Base-by-base conservation (phyloP, 129 eudicot genomes). In the Glebionis coronaria region DNA sequence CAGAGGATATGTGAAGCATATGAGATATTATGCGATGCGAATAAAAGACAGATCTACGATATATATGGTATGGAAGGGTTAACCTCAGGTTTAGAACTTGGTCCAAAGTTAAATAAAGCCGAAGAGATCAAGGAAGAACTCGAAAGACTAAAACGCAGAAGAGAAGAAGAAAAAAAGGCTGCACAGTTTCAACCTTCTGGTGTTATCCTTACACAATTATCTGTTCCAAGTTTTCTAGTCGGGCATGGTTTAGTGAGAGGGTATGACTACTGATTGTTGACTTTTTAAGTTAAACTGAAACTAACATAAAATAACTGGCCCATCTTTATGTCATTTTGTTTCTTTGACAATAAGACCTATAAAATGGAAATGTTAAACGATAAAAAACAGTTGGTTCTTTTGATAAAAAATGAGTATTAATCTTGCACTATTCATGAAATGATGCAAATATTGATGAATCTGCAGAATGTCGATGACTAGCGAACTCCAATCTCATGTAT, bases 51-150 rank as follows among this genome's bases (percentile, higher is more conserved):
- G 68, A 89, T 93, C 78, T 93, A 93, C 78, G 99, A 93, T 79
- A 79, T 93, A 63, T 93, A 93, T 79, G 99, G 99, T 45, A 93
- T 93, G 99, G 99, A 93, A 79, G 99, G 99, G 60, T 55, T 93
- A 38, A 84, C 81, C 4, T 84, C 99, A n/a, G 97, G 97, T 55
- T 68, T 93, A 51, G 95, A 93, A 81, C 99, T 93, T 56, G 99
- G 99, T 65, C 87, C 95, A 23, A 89, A 79, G 71, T 76, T 93
- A 63, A 74, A 82, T 71, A 82, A 81, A 73, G 88, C 67, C 5
- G 95, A 84, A 73, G 92, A 93, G 70, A 82, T 93, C 45, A 93
- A 86, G 76, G 88, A 82, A 81, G 97, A 93, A 79, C 95, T 93
- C 29, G 99, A 93, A 79, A 86, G 88, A 70, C 62, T 93, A 70